Percentiles rank a stretch among this genome's conserved stretches.
Evolutionary conservation across 129 eudicot genomes (phyloP).

Genomic region (Chrysanthemum lavandulifolium): DNA sequence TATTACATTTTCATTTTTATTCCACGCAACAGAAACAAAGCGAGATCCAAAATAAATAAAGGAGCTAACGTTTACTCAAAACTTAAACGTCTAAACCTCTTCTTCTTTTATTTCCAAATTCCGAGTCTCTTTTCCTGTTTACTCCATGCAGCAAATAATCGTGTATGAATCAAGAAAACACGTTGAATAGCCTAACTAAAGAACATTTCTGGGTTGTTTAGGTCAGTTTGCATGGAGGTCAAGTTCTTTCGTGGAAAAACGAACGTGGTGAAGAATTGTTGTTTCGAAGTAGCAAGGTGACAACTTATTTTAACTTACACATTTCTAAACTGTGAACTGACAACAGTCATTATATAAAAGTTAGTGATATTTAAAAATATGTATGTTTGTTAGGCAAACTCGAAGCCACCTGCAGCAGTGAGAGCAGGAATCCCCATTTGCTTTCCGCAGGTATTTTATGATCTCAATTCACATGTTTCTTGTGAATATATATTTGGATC

Average conservation of each 20-base stretch:
- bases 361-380: not conserved
- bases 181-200: not conserved
- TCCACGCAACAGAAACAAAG: not conserved
- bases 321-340: not conserved
- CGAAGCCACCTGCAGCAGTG: constrained; percentile 80
- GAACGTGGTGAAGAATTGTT: constrained; percentile 80
- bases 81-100: not conserved
- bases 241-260: constrained; percentile 90
- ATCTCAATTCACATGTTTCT: not conserved
- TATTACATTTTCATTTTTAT: not conserved
- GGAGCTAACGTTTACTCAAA: not conserved
- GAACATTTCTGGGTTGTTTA: constrained; percentile 9
- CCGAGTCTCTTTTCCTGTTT: not conserved
- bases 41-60: not conserved
- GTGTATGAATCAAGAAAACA: not conserved
- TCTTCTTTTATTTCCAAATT: not conserved
- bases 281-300: constrained; percentile 79
- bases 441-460: constrained; percentile 79
- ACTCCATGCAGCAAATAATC: too few species aligned
- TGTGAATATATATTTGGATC: not conserved
- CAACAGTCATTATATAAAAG: not conserved
- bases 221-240: constrained; percentile 92
- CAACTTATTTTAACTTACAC: not conserved
- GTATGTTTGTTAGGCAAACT: constrained; percentile 53
- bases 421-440: constrained; percentile 98